Evolutionary conservation across 352 stramenopile genomes (phyloP), one percentile per base, ranked within the genome.

Genomic region (Peronospora destructor): DNA sequence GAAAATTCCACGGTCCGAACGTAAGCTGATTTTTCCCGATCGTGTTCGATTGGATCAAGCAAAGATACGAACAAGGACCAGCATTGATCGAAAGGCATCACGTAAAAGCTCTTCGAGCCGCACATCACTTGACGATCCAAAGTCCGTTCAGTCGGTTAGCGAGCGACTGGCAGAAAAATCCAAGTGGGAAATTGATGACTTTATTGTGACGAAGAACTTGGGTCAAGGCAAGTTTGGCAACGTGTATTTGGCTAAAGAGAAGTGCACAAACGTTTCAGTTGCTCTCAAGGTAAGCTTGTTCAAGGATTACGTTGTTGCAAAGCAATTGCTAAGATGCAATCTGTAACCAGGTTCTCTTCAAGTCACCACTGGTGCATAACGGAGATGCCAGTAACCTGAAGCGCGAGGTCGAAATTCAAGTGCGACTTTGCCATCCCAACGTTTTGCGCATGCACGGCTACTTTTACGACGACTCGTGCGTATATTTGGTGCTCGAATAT

Each of bases 181-280:
- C 2, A 85, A 91, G 36, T 91, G 71, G 71, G 66, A 76, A 45
- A 71, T 91, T 60, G 69, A 87, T 11, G 80, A 93, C 43, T 93
- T 91, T 37, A 53, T 64, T 5, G 76, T 90, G 35, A 87, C 74
- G 13, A 87, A 84, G 50, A 90, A 77, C 26, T 52, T 93, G 10
- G 83, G 83, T 8, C 84, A 90, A 59, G 83, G 83, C 40, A 93
- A 93, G 53, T 93, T 91, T 38, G 83, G 83, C 14, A 90, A 91
- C 39, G 79, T 93, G 1, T 93, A 93, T 46, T 47, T 91, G 19
- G 80, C 83, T 6, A 84, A 83, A 39, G 76, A 90, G 35, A 85
- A 82, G 35, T 61, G 58, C 36, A 76, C 71, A 5, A 78, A 79
- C 44, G 55, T 76, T 16, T 85, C 66, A 36, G 78, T 91, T 11